Evolutionary conservation across 179 eudicot genomes (phyloP), one percentile per base, ranked within the genome.

Genomic region (Vitellaria paradoxa): DNA sequence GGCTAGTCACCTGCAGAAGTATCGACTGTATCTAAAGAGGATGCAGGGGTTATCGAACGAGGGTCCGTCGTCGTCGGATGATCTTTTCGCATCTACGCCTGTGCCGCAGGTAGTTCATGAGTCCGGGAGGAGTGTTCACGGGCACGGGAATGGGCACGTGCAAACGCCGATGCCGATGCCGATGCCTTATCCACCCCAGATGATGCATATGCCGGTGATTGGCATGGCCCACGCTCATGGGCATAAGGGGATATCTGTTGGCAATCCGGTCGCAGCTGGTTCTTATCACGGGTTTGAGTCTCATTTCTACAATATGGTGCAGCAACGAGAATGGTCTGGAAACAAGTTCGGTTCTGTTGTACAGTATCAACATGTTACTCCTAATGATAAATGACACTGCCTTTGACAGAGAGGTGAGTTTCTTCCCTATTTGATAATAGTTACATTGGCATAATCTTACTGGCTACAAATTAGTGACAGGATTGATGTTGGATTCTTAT

Each of bases 1-100:
- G 5, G 91, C 91, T 0, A 83, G 88, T 68, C 91, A 88, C 70
- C 73, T 88, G 69, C 91, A 88, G 79, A 89, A 89, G 69, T 87
- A 87, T 26, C 70, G 92, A 62, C 82, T 87, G 61, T 89, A 89
- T 63, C 47, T 84, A 79, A 89, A 87, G 87, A 72, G 89, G 72
- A 86, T 86, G 85, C 86, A 82, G 24, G 89, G 82, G 68, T 1
- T 75, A 57, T 82, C 91, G 12, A 80, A 64, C 49, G 91, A 85
- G 47, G 87, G 86, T 0, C 86, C 91, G 0, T 86, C 90, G 52
- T 68, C 86, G 37, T 82, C 86, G 2, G 89, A 86, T 73, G 84
- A 85, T 45, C 67, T 85, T 70, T 85, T 85, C 49, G 86, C 87
- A 0, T 84, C 91, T 7, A 82, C 86, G 24, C 87, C 89, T 0